A percentile compares a stretch with the other conserved stretches of the same genome.
phyloP scores from a whole-genome alignment of 768 basidiomycete genomes.

The Xerocomellus dryophilus region DNA sequence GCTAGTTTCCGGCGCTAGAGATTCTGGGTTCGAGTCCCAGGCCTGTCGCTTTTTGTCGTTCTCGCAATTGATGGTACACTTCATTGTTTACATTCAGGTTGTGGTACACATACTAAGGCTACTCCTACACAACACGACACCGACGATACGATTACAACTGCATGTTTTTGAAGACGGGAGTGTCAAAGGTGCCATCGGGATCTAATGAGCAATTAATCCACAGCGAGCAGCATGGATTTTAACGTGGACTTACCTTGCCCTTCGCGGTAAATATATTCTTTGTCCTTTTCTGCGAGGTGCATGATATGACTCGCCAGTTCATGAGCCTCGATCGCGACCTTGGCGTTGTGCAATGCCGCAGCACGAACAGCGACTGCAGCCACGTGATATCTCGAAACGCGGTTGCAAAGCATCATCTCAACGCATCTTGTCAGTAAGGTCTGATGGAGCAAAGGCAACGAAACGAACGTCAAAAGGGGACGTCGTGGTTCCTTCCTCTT shows the following conservation, averaged over 20 bases:
- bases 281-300: slow-evolving; percentile 61
- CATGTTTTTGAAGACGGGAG: slow-evolving; percentile 39
- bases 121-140: slow-evolving; percentile 7
- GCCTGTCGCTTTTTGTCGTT: slow-evolving; percentile 45
- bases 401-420: slow-evolving; percentile 74
- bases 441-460: neutral
- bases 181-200: slow-evolving; percentile 41
- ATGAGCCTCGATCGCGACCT: slow-evolving; percentile 58
- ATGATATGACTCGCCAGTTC: slow-evolving; percentile 52
- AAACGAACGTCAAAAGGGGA: slow-evolving; percentile 69
- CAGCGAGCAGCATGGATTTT: no score
- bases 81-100: neutral
- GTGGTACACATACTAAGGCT: neutral
- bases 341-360: slow-evolving; percentile 49
- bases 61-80: neutral
- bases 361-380: slow-evolving; percentile 59
- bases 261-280: slow-evolving; percentile 55
- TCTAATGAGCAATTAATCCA: slow-evolving; percentile 19
- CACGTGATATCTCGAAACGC: slow-evolving; percentile 64
- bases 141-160: neutral
- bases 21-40: slow-evolving; percentile 63
- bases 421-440: neutral
- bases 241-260: slow-evolving; percentile 47
- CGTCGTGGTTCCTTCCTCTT: slow-evolving; percentile 77
- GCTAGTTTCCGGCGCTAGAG: slow-evolving; percentile 64